These are phyloP conservation scores for Termitomyces sp. DNA, from an alignment of 768 basidiomycete species.

Conservation along the genomic window DNA sequence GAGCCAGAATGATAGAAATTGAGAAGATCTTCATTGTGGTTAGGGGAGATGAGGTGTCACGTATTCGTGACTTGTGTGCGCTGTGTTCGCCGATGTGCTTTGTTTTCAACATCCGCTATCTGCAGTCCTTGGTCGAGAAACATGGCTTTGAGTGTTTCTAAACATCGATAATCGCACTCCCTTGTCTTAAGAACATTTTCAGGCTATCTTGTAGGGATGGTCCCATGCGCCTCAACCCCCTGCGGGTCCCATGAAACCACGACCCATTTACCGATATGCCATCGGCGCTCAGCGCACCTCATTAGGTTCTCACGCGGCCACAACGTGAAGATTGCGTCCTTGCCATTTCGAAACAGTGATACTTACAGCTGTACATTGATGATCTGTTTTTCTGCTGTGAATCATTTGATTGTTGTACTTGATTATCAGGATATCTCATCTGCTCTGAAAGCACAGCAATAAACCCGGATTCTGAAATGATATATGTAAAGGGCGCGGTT, in stretches of 20 bases:
- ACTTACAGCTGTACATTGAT: not conserved
- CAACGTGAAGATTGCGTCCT: not conserved
- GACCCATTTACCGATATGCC: not conserved
- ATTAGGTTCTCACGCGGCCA: not conserved
- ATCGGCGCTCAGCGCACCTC: not conserved
- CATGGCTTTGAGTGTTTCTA: not conserved
- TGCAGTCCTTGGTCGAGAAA: not conserved
- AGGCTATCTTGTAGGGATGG: not conserved
- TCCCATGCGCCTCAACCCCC: no score
- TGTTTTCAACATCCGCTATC: not conserved
- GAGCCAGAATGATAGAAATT: conserved; percentile 67
- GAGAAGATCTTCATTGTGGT: conserved; percentile 79
- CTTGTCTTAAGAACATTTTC: not conserved
- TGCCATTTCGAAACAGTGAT: not conserved
- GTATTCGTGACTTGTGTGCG: not conserved
- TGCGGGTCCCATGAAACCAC: not conserved
- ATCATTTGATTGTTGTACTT: not conserved
- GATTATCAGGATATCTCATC: not conserved
- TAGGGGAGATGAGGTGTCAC: conserved; percentile 14
- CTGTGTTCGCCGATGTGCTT: not conserved
- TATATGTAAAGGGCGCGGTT: not conserved
- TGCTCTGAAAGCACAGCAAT: not conserved
- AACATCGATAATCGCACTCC: no score
- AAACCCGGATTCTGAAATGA: not conserved
- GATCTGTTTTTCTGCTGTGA: not conserved